Base-by-base conservation (phyloP, 306 rosid species). In the Glycine tomentella region DNA sequence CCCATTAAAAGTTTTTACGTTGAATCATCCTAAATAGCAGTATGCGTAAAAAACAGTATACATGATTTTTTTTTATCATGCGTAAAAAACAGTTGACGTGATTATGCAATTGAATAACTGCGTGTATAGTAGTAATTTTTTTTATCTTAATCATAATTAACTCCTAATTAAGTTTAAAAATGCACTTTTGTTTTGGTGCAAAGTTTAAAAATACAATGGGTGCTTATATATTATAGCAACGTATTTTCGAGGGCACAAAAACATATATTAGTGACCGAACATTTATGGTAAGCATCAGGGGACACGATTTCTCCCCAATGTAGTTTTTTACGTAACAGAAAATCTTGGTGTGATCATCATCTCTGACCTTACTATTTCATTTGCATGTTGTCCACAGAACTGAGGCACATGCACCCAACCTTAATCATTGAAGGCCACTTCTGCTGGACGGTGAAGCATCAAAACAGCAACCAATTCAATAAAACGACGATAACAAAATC, bases 361-460 rank as follows among this genome's bases (percentile, higher is more conserved):
- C 17, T 62, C 71, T 75, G 49, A 10, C 13, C 8, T 50, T 25
- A 69, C 42, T 57, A 49, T 59, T 70, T 49, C 40, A 76, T 64
- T 33, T 51, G 11, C 62, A 57, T 33, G 62, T 25, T 79, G 63
- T 65, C 72, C 17, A 44, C 38, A 68, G 38, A 16, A 52, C 42
- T 20, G 31, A 40, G 58, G 68, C 76, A 79, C 53, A 44, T 78
- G 76, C 57, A 56, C 3, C 68, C n/a, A 7, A 77, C 66, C 66
- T 65, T 51, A 20, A 62, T 51, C 42, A 55, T 40, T 59, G 62
- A 25, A 9, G 7, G 0, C 6, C 55, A 53, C 7, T 52, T 50
- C 42, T 65, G 73, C 9, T 42, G 9, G 38, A 34, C 38, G 38
- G 1, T 13, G 31, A 56, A 42, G 2, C 55, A 58, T 4, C 7